A percentile compares a stretch with the other conserved stretches of the same genome.
These are phyloP conservation scores for Lasiosphaeris hirsuta DNA, from an alignment of 495 filamentous ascomycete species.

Conservation along the genomic window DNA sequence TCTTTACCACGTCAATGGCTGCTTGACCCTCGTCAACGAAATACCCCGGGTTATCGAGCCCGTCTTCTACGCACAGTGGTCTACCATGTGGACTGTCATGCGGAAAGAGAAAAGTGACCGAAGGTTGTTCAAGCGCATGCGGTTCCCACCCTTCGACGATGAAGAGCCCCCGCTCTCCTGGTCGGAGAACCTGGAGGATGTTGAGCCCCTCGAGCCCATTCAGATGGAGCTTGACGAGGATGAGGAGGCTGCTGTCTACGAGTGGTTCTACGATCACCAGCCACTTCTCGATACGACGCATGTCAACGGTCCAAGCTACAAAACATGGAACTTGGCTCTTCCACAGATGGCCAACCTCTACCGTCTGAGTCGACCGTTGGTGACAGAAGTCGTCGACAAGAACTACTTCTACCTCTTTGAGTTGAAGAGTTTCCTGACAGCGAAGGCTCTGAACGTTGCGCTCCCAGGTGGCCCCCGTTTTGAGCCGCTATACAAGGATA, in stretches of 20 bases:
- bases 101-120: conserved; percentile 95
- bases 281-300: conserved; percentile 89
- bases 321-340: conserved; percentile 88
- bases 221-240: conserved; percentile 97
- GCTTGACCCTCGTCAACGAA: conserved; percentile 95
- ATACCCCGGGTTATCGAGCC: conserved; percentile 96
- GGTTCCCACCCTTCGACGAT: conserved; percentile 98
- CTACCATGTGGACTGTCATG: conserved; percentile 99
- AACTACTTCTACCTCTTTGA: conserved; percentile 99
- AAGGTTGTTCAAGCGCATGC: conserved; percentile 97
- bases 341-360: conserved; percentile 96
- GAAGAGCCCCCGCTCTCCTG: conserved; percentile 97
- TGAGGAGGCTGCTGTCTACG: conserved; percentile 87
- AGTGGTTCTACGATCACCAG: conserved; percentile 98
- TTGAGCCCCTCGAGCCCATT: conserved; percentile 95
- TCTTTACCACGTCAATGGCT: conserved; percentile 97
- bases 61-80: conserved; percentile 98
- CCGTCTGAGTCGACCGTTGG: conserved; percentile 83
- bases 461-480: conserved; percentile 96
- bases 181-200: conserved; percentile 98
- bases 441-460: conserved; percentile 95
- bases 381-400: conserved; percentile 89
- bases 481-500: conserved; percentile 97
- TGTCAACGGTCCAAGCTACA: conserved; percentile 96
- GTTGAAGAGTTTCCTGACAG: conserved; percentile 88